Evolutionary conservation across 192 early-diverging fungal species (phyloP), one percentile per base, ranked within the genome.

Genomic region (Umbelopsis isabellina): DNA sequence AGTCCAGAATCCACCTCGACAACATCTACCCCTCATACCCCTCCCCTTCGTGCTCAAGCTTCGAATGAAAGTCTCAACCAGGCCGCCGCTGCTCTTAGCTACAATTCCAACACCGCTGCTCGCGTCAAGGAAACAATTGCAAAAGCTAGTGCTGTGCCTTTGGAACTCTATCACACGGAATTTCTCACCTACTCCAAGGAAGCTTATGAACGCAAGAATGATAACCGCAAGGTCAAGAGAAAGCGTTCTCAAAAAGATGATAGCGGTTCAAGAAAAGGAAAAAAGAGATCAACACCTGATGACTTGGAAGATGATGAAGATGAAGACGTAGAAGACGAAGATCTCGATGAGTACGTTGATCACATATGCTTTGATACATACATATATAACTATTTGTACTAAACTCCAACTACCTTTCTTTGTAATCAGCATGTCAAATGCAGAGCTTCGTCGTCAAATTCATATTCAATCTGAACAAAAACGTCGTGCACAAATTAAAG

Each of bases 381-480:
- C 15, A 48, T 48, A 16, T 64, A 55, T 68, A 46, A 45, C 20
- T 74, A 35, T 53, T 10, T 55, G 51, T 33, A 50, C n/a, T 53
- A 30, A 55, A 76, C 69, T 48, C 53, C 12, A 44, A 37, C 52
- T 49, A 16, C n/a, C 18, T 49, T 15, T 61, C 13, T 33, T 35
- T 18, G 27, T 1, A 12, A 16, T 1, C 13, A 61, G 55, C 25
- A 37, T 70, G 49, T 78, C 66, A 61, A 79, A 69, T 70, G 73
- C 77, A 21, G 81, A 82, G 49, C 49, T 79, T 64, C 77, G 81
- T 37, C 77, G 81, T 13, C 81, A 77, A 67, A 79, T 82, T 44
- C 81, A 82, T 69, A 82, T 82, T 65, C 81, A 82, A 68, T 82
- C 81, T 48, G 81, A 82, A 47, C 81, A 82, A 58, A 79, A 74